These are phyloP conservation scores for Xylaria digitata DNA, from an alignment of 2,329 filamentous ascomycete genomes.

Conservation along the genomic window DNA sequence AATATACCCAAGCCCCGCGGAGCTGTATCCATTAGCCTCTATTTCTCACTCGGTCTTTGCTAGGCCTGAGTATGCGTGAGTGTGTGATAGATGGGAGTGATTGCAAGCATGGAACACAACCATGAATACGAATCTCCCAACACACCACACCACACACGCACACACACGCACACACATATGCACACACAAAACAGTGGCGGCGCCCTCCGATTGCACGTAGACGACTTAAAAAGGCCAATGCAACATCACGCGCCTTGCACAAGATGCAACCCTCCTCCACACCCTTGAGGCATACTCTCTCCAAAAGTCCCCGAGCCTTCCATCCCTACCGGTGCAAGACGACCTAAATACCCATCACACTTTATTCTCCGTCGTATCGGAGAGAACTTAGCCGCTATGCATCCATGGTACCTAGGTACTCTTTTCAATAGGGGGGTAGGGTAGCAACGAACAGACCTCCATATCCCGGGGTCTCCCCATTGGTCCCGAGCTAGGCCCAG, in stretches of 20 bases:
- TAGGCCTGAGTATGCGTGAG: background rate
- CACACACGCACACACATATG: background rate
- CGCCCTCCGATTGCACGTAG: constrained; percentile 5
- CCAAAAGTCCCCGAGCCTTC: constrained; percentile 31
- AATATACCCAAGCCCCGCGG: constrained; percentile 30
- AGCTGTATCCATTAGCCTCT: background rate
- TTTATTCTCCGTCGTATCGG: constrained; percentile 27
- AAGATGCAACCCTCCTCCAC: constrained; percentile 33
- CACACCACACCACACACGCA: background rate
- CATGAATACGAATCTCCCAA: constrained; percentile 4
- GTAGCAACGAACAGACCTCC: constrained; percentile 25
- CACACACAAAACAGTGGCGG: constrained; percentile 20
- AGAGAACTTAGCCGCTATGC: constrained; percentile 28
- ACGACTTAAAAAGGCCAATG: constrained; percentile 26
- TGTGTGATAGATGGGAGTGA: constrained; percentile 2
- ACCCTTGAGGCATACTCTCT: background rate
- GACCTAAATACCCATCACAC: constrained; percentile 10
- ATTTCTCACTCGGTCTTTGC: background rate
- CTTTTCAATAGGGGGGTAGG: constrained; percentile 22
- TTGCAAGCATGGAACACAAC: constrained; percentile 7
- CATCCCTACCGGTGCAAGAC: constrained; percentile 27
- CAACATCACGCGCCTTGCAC: constrained; percentile 22
- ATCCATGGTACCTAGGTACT: constrained; percentile 14
- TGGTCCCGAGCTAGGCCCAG: constrained; percentile 31
- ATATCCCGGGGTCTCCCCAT: constrained; percentile 23